Base-by-base conservation (phyloP, 495 filamentous ascomycete species). In the Bryoglossum gracile region DNA sequence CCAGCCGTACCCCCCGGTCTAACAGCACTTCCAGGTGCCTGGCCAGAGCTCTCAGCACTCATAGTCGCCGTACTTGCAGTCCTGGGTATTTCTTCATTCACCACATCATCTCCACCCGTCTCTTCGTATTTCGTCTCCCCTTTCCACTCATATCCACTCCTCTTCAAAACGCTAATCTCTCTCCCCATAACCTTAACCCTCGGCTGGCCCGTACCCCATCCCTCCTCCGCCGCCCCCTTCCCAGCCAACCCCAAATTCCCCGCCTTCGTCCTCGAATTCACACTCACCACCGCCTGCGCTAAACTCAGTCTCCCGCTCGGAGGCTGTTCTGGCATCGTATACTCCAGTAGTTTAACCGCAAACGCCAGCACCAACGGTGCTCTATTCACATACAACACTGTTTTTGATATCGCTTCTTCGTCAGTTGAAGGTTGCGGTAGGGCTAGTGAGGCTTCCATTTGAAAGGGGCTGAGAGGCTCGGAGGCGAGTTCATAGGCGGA, bases 341-440 rank as follows among this genome's bases (percentile, higher is more conserved):
- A 79, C 43, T 82, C 82, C 37, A 90, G 56, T 42, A 90, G 61
- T 49, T 75, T 74, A 13, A 89, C 75, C 1, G 84, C 84, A 65
- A 91, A 92, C 5, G 87, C 87, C 14, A 94, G 68, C 8, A 91
- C 82, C 21, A 94, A 68, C 4, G 87, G 87, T 10, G 87, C 87
- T 28, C 87, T 70, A 59, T 92, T 94, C 8, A 86, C 91, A 36
- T 78, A 64, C 0, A 94, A 54, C 10, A 74, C 64, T n/a, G 73
- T 76, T 8, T 66, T 59, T 4, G 65, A 64, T 9, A 91, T 73
- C 26, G 72, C 66, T 18, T 80, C 75, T 57, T 88, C 84, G 21
- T 77, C 70, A 19, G 58, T 64, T 24, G 60, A 64, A 5, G 66
- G 46, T 3, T 71, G 57, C 0, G 86, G 86, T 3, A 94, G 70